Evolutionary conservation across 371 early-diverging fungal species (phyloP), one percentile per base, ranked within the genome.

Genomic region (Gilbertella persicaria): DNA sequence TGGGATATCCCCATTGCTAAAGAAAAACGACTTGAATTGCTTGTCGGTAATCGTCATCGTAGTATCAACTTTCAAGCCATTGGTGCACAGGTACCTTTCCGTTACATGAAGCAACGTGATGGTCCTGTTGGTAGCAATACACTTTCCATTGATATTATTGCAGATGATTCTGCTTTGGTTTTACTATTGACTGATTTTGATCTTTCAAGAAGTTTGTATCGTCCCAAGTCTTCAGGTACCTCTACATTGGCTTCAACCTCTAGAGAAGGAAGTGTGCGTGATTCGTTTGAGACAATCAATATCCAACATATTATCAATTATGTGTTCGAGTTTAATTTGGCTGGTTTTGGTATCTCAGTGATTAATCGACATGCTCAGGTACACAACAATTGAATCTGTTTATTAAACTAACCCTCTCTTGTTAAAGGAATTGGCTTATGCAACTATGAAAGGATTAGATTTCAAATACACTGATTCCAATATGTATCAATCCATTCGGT

Each of bases 1-100:
- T 97, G 97, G 96, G 98, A 97, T 66, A 76, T 85, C 52, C 98
- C 98, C 2, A 79, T 90, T 7, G 71, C 83, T 1, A 68, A 76
- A 28, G 79, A 84, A 10, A 95, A 93, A 63, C 65, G 78, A 1
- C 59, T 96, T 21, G 80, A 86, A 9, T 41, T 96, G 19, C 64
- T 67, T 25, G 86, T 91, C 1, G 84, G 83, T 36, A 89, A 86
- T n/a, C 65, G 71, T 9, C 85, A 86, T 35, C 82, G 94, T 12
- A 75, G 80, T 12, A 81, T 96, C 48, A 91, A 92, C 37, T 64
- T 96, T 36, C 86, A 90, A 58, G 95, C 96, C 47, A 93, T 98
- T 53, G 99, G 97, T 19, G 80, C 88, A 36, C 86, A 90, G 44
- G 68, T 86, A 21, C 96, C 95, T 12, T 88, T 96, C 66, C 83